Conservation (phyloP, 1,284 basidiomycete species). For the Cystobasidium pallidum region DNA sequence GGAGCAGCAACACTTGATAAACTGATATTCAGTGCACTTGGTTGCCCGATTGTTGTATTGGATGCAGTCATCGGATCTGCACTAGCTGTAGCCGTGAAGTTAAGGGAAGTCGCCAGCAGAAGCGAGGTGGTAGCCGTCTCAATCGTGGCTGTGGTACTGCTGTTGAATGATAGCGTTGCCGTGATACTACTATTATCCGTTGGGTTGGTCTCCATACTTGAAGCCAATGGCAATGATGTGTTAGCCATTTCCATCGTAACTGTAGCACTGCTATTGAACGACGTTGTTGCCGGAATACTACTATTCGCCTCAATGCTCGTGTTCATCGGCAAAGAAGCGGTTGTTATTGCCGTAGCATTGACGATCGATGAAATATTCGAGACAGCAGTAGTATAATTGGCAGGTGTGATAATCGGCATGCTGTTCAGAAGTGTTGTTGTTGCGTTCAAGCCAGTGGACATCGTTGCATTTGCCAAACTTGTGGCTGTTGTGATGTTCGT, state of each 20-base stretch:
- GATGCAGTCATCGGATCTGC: too few relatives aligned
- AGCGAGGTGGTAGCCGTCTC: background rate
- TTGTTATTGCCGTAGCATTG: background rate
- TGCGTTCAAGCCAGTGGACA: slow-evolving; percentile 4
- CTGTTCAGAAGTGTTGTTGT: background rate
- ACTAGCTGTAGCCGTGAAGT: background rate
- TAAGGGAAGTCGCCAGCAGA: background rate
- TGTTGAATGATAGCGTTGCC: background rate
- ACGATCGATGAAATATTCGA: background rate
- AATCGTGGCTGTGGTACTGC: background rate
- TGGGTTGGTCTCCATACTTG: background rate
- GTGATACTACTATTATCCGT: background rate
- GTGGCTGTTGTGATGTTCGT: background rate
- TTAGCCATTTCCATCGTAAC: slow-evolving; percentile 7
- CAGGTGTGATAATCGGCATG: slow-evolving; percentile 1
- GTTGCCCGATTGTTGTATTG: too few relatives aligned
- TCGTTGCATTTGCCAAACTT: background rate
- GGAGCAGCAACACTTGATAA: too few relatives aligned
- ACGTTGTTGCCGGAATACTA: background rate
- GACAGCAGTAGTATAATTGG: background rate
- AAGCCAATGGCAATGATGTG: background rate
- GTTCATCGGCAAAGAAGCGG: background rate
- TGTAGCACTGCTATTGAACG: background rate
- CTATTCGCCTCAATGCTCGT: background rate
- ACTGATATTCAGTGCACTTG: too few relatives aligned